Conservation (phyloP, 306 rosid genomes). For the Canavalia gladiata region DNA sequence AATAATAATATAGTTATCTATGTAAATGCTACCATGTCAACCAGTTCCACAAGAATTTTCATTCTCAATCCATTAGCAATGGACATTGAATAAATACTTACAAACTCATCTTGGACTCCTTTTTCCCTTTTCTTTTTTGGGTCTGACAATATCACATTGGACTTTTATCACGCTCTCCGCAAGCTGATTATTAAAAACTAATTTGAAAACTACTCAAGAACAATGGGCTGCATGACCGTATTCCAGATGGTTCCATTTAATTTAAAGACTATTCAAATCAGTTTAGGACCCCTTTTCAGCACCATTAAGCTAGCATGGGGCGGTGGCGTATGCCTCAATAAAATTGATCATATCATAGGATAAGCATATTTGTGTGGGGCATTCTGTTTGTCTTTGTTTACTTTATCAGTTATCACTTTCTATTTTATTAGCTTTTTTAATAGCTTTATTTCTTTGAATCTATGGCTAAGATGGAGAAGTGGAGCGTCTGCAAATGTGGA, state of each 20-base stretch:
- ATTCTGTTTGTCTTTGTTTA: conserved; percentile 12
- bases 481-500: conserved; percentile 56
- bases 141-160: not conserved
- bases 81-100: not conserved
- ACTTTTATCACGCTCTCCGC: not conserved
- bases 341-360: conserved; percentile 19
- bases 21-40: not conserved
- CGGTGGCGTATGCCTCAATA: conserved; percentile 50
- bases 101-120: not conserved
- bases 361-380: conserved; percentile 7
- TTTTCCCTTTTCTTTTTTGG: not conserved
- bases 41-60: not conserved
- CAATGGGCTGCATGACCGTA: not conserved
- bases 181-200: not conserved
- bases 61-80: not conserved
- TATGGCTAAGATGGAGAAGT: conserved; percentile 18
- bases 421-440: not conserved
- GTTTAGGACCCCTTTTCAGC: conserved; percentile 6
- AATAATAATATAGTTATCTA: not conserved
- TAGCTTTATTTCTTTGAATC: conserved; percentile 39
- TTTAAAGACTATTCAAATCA: not conserved
- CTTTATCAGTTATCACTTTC: conserved; percentile 47
- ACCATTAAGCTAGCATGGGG: conserved; percentile 42
- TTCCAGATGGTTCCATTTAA: not conserved
- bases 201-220: not conserved